These are phyloP conservation scores for Coniella lustricola DNA, from an alignment of 2,329 filamentous ascomycete genomes.

Conservation along the genomic window DNA sequence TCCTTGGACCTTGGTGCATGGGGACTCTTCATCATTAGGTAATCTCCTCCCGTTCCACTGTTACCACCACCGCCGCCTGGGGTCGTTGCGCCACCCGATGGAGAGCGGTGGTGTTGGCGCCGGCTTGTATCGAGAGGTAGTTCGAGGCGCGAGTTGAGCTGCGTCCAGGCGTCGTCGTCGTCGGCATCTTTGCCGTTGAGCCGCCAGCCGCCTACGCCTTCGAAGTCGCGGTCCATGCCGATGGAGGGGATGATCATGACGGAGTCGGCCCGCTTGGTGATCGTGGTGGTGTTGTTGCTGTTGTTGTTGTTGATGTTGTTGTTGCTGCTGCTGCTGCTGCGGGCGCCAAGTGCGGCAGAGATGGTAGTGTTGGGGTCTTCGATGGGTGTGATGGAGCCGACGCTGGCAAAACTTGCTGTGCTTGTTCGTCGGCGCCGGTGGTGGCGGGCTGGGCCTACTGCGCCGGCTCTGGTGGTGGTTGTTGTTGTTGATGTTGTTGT, in stretches of 20 bases:
- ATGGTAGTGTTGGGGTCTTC: too few species aligned
- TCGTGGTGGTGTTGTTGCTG: too few species aligned
- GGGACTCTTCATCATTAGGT: conserved; percentile 36
- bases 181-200: conserved; percentile 37
- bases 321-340: conserved; percentile 15
- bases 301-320: too few species aligned
- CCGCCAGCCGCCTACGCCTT: conserved; percentile 54
- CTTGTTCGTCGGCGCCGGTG: conserved; percentile 21
- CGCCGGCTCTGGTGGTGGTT: conserved; percentile 5
- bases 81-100: conserved; percentile 32
- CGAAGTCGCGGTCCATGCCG: conserved; percentile 49
- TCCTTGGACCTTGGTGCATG: conserved; percentile 18
- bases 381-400: conserved; percentile 24
- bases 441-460: conserved; percentile 4
- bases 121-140: conserved; percentile 35
- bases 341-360: conserved; percentile 18
- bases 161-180: conserved; percentile 40
- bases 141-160: conserved; percentile 45
- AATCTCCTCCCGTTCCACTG: conserved; percentile 34
- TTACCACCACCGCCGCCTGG: conserved; percentile 31
- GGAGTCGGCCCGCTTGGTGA: conserved; percentile 3
- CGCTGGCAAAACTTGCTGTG: conserved; percentile 24
- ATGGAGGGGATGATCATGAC: conserved; percentile 35
- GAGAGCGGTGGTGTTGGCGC: conserved; percentile 37
- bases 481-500: too few species aligned